phyloP scores from a whole-genome alignment of 345 rosid genomes.

The Zanthoxylum bungeanum region DNA sequence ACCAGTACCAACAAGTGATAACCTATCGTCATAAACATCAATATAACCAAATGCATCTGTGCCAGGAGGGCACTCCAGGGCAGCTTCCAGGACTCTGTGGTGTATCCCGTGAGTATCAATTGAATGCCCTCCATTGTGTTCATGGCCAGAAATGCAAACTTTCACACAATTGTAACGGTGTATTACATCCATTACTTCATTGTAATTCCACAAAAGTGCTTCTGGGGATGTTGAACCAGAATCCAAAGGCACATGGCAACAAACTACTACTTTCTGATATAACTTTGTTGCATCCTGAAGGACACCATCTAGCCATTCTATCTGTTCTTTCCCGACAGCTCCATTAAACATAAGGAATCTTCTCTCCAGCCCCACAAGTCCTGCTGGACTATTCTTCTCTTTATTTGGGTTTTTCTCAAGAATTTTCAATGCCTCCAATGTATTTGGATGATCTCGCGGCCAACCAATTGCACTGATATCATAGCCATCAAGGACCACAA shows the following conservation, averaged over 20 bases:
- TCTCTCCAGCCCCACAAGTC: constrained; percentile 61
- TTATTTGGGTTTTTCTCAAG: constrained; percentile 75
- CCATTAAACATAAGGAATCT: constrained; percentile 93
- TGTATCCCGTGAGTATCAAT: constrained; percentile 80
- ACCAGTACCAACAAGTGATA: constrained; percentile 60
- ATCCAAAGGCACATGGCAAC: constrained; percentile 84
- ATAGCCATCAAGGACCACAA: constrained; percentile 80
- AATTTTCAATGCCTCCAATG: constrained; percentile 59
- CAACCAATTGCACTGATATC: constrained; percentile 89
- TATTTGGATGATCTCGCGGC: constrained; percentile 71
- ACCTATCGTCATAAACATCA: constrained; percentile 66
- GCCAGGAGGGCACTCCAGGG: constrained; percentile 86
- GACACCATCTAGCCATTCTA: constrained; percentile 65
- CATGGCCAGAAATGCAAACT: constrained; percentile 86
- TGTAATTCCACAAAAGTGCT: constrained; percentile 84
- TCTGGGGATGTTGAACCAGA: constrained; percentile 47
- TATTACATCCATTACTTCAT: constrained; percentile 74
- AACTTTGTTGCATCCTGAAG: constrained; percentile 62
- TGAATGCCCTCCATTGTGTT: constrained; percentile 75
- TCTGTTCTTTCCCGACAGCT: constrained; percentile 75
- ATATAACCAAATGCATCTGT: constrained; percentile 73
- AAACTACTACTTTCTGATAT: constrained; percentile 70
- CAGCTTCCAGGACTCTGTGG: constrained; percentile 84
- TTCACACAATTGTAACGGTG: constrained; percentile 67
- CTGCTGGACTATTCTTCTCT: constrained; percentile 80